Percentiles rank a stretch among this genome's conserved stretches.
These are phyloP conservation scores for Nicotiana attenuata DNA, from an alignment of 257 asterid genomes.

Conservation along the genomic window DNA sequence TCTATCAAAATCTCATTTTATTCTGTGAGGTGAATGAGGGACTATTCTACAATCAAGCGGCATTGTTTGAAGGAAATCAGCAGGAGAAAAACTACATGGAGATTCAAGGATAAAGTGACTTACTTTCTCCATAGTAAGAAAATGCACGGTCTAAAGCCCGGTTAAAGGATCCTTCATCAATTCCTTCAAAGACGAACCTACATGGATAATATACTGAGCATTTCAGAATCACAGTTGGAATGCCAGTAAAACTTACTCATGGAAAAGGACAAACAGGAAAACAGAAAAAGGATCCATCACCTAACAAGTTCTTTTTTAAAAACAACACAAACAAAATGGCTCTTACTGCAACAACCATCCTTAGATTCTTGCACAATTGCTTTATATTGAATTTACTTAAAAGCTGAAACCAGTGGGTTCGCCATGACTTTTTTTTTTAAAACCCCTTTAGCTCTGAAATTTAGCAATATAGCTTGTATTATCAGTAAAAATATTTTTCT, in stretches of 20 bases:
- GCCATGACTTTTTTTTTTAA: not conserved
- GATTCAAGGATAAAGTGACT: conserved; percentile 13
- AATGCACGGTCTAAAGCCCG: conserved; percentile 64
- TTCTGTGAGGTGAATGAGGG: not conserved
- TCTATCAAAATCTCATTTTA: not conserved
- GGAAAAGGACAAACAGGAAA: not conserved
- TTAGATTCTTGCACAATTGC: not conserved
- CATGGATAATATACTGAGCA: not conserved
- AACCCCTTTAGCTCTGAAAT: not conserved
- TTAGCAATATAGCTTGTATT: not conserved
- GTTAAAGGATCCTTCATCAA: conserved; percentile 63
- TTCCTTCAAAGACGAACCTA: conserved; percentile 88
- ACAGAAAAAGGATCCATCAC: not conserved
- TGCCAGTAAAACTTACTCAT: not conserved
- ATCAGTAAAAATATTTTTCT: not conserved
- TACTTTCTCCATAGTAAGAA: conserved; percentile 56
- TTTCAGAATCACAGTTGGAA: not conserved
- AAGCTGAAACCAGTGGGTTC: not conserved
- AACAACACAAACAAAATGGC: not conserved
- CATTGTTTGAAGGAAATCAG: not conserved
- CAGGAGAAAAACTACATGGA: not conserved
- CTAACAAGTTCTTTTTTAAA: not conserved
- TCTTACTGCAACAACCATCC: not conserved
- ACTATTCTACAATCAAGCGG: not conserved
- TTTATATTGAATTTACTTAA: not conserved